A percentile compares a stretch with the other conserved stretches of the same genome.
Conservation (phyloP, 257 asterid genomes). For the Echium plantagineum region DNA sequence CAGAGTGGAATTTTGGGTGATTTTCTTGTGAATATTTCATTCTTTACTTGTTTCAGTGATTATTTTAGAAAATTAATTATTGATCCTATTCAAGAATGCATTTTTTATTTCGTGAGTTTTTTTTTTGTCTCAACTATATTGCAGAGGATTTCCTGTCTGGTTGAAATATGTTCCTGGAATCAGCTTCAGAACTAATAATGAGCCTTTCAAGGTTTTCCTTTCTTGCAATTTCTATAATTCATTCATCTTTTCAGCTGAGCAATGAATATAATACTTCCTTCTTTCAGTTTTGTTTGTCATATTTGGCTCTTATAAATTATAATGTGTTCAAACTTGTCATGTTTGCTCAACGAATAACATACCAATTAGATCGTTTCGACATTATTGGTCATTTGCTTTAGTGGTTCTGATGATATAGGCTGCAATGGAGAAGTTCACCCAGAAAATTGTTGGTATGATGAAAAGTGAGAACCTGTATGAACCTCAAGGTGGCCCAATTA, state of each 20-base stretch:
- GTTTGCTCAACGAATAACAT: too few relatives aligned
- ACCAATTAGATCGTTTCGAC: too few relatives aligned
- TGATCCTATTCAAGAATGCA: not conserved
- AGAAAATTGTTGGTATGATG: slow-evolving; percentile 56
- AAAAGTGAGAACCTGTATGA: slow-evolving; percentile 47
- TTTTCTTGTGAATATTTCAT: not conserved
- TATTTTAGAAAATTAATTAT: not conserved
- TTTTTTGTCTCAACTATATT: slow-evolving; percentile 4
- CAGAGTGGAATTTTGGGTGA: slow-evolving; percentile 80
- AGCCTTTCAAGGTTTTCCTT: slow-evolving; percentile 47
- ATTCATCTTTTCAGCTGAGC: not conserved
- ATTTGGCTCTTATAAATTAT: too few relatives aligned
- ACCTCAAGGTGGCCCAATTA: slow-evolving; percentile 71
- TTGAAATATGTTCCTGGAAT: slow-evolving; percentile 63
- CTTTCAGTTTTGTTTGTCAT: not conserved
- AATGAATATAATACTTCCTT: too few relatives aligned
- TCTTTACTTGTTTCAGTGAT: not conserved
- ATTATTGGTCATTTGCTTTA: too few relatives aligned
- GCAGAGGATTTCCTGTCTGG: slow-evolving; percentile 83
- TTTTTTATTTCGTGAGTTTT: too few relatives aligned
- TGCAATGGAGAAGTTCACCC: slow-evolving; percentile 50
- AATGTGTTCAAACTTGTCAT: not conserved
- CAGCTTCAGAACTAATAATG: slow-evolving; percentile 63
- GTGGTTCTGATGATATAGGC: slow-evolving; percentile 19
- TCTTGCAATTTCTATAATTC: not conserved